Percentiles rank a stretch among this genome's conserved stretches.
phyloP scores from a whole-genome alignment of 805 yeast species.

The Candida ortonii region DNA sequence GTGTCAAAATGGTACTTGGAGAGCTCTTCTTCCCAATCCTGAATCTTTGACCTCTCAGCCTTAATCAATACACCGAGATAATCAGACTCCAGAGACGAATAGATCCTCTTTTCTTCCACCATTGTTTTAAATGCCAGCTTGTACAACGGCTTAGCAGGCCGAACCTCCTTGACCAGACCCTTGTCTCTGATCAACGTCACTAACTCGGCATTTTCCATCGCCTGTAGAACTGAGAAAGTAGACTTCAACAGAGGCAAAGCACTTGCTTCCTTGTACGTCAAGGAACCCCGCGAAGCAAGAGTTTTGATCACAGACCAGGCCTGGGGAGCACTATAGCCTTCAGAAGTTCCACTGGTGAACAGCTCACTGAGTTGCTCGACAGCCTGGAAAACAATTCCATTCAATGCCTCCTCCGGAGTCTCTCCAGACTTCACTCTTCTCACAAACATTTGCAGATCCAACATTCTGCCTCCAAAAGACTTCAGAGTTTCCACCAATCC shows the following conservation, averaged over 20 bases:
- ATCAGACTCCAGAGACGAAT: constrained; percentile 61
- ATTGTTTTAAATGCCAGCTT: constrained; percentile 74
- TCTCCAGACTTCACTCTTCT: constrained; percentile 90
- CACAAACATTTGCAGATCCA: constrained; percentile 86
- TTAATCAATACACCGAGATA: constrained; percentile 53
- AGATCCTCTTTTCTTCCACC: constrained; percentile 52
- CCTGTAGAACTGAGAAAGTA: constrained; percentile 55
- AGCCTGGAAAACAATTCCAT: constrained; percentile 79
- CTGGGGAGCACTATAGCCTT: constrained; percentile 69
- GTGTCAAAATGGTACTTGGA: constrained; percentile 52
- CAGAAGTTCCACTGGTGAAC: constrained; percentile 45
- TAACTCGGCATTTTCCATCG: constrained; percentile 77
- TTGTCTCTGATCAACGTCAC: constrained; percentile 69
- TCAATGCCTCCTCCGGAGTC: constrained; percentile 67
- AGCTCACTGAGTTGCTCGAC: constrained; percentile 86
- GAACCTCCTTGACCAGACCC: constrained; percentile 65
- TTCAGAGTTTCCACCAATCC: constrained; percentile 56
- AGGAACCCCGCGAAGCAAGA: constrained; percentile 47
- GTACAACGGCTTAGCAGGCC: constrained; percentile 82
- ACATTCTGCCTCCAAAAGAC: constrained; percentile 93
- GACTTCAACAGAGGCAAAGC: constrained; percentile 59
- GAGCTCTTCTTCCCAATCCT: constrained; percentile 69
- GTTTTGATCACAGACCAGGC: constrained; percentile 80
- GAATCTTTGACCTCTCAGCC: constrained; percentile 60
- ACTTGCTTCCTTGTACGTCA: constrained; percentile 51